Evolutionary conservation across 495 filamentous ascomycete genomes (phyloP), one percentile per base, ranked within the genome.

Genomic region (Aspergillus asperescens): DNA sequence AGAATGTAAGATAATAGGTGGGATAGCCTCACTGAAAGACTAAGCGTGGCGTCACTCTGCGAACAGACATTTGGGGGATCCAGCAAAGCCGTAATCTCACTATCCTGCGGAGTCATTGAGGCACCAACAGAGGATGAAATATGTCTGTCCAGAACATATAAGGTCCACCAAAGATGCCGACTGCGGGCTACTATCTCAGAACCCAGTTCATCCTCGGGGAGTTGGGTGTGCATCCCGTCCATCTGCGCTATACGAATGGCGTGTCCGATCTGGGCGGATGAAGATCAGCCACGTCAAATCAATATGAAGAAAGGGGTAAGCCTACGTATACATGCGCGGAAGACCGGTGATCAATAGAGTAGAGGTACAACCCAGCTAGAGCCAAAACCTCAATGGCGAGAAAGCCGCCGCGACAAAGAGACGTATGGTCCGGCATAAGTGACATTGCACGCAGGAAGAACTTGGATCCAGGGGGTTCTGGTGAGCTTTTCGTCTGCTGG

Each of bases 381-480:
- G 68, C 66, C 13, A 73, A 45, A 0, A 62, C 57, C 49, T 74
- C 69, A 18, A 69, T 62, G 0, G 66, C 67, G 25, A 62, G 35
- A 15, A 72, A 42, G 7, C 66, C 54, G 32, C 72, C 59, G 1
- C 52, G 66, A 47, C 60, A 62, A 3, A 66, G 44, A 6, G 48
- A 52, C 3, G 59, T 59, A 56, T 61, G 40, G 32, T 74, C 61
- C 7, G 70, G 70, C 56, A 74, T 60, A 0, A 65, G 32, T n/a
- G 65, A 56, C 66, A 72, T 72, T 3, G 70, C 70, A 15, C 70
- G 67, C 3, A 64, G 41, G 41, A 72, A 74, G 44, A 57, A 62
- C 42, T 63, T 65, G 0, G 66, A 55, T 1, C 69, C 67, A 8
- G 67, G 67, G 0, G 67, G 62, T 15, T 66, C 59, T 12, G 50